Evolutionary conservation across 148 eudicot species (phyloP).

Genomic region (Oxyria digyna): DNA sequence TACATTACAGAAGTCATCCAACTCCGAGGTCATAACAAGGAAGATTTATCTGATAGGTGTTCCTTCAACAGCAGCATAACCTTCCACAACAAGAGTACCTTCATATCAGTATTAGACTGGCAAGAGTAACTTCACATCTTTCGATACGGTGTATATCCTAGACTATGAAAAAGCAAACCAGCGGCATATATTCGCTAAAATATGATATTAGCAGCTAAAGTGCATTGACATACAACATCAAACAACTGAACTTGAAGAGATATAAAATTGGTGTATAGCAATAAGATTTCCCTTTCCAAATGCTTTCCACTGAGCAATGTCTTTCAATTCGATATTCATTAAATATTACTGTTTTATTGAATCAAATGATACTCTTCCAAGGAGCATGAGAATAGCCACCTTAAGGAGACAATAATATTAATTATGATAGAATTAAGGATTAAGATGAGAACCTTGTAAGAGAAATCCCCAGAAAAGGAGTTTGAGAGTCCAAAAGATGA

Average conservation of each 20-base stretch:
- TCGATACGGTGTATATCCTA: neutral
- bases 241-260: neutral
- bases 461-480: slow-evolving; percentile 83
- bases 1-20: slow-evolving; percentile 76
- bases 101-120: neutral
- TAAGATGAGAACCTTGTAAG: slow-evolving; percentile 46
- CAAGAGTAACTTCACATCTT: neutral
- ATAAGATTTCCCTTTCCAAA: neutral
- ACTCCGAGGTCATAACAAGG: slow-evolving; percentile 81
- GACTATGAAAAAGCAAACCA: neutral
- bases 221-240: neutral
- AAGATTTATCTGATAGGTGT: slow-evolving; percentile 45
- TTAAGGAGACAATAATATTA: no score
- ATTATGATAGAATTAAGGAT: no score
- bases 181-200: neutral
- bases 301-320: neutral
- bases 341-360: no score
- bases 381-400: no score
- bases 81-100: slow-evolving; percentile 18
- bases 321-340: neutral
- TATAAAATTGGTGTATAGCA: neutral
- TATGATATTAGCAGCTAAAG: neutral
- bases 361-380: no score
- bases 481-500: slow-evolving; percentile 37
- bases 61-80: slow-evolving; percentile 50